Conservation (phyloP, 768 basidiomycete species). For the Serendipita indica region DNA sequence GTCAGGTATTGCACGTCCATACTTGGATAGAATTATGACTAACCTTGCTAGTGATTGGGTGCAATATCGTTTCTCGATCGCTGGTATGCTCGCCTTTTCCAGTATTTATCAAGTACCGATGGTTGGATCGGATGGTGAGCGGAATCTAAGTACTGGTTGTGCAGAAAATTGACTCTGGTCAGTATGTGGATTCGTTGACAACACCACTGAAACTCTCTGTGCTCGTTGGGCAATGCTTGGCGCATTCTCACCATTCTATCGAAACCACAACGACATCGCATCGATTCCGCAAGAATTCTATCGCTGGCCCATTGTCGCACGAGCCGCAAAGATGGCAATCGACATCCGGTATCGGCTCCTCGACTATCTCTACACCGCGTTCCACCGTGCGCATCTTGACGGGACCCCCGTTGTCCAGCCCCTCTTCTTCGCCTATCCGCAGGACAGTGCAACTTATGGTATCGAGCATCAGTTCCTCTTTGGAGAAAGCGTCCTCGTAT, state of each 20-base stretch:
- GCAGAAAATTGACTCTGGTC: background rate
- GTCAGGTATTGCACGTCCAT: background rate
- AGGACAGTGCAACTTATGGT: constrained; percentile 40
- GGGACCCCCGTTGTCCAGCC: constrained; percentile 56
- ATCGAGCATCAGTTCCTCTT: constrained; percentile 60
- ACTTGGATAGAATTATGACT: constrained; percentile 3
- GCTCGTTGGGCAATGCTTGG: constrained; percentile 66
- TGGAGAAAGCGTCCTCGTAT: constrained; percentile 50
- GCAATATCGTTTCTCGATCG: constrained; percentile 44
- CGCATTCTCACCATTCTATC: constrained; percentile 67
- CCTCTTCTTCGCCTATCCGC: constrained; percentile 52
- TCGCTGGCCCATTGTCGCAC: constrained; percentile 40
- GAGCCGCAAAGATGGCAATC: constrained; percentile 44
- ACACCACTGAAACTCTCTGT: constrained; percentile 55
- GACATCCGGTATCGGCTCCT: constrained; percentile 54
- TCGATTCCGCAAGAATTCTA: constrained; percentile 48
- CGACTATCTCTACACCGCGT: constrained; percentile 58
- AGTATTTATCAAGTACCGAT: constrained; percentile 54
- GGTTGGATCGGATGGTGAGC: constrained; percentile 55
- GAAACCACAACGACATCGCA: constrained; percentile 29
- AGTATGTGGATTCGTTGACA: constrained; percentile 19
- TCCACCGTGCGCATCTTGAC: constrained; percentile 40
- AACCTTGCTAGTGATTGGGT: constrained; percentile 40
- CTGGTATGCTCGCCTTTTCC: constrained; percentile 53
- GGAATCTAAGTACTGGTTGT: background rate